phyloP scores from a whole-genome alignment of 805 yeast species.

The Hanseniaspora meyeri region DNA sequence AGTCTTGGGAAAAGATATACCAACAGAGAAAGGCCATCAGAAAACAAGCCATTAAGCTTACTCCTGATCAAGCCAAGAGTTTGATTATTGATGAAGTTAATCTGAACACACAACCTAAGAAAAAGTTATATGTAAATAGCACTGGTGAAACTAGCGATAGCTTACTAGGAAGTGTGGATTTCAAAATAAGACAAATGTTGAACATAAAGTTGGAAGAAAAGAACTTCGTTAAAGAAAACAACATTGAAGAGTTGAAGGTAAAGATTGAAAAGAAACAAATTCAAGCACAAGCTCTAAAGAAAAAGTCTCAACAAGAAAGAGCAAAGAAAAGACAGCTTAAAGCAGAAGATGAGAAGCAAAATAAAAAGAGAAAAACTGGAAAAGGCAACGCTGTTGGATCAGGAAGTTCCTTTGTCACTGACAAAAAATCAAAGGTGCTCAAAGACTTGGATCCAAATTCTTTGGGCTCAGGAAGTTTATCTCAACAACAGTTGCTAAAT shows the following conservation, averaged over 20 bases:
- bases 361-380: slow-evolving; percentile 4
- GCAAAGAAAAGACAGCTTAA: slow-evolving; percentile 2
- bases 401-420: slow-evolving; percentile 5
- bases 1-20: slow-evolving; percentile 7
- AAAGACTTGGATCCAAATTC: slow-evolving; percentile 15
- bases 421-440: slow-evolving; percentile 15
- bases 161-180: neutral
- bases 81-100: slow-evolving; percentile 7
- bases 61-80: neutral
- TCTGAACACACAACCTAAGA: neutral
- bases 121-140: neutral
- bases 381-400: slow-evolving; percentile 14
- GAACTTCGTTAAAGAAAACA: slow-evolving; percentile 6
- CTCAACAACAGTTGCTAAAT: slow-evolving; percentile 15
- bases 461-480: slow-evolving; percentile 4
- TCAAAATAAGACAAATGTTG: slow-evolving; percentile 3
- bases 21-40: neutral
- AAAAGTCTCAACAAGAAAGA: slow-evolving; percentile 10
- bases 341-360: slow-evolving; percentile 5
- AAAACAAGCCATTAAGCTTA: neutral
- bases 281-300: neutral
- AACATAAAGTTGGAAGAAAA: slow-evolving; percentile 4
- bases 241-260: slow-evolving; percentile 7
- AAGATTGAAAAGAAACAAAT: slow-evolving; percentile 2
- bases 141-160: neutral